Evolutionary conservation across 108 stramenopile genomes (phyloP).

Genomic region (Epipyxis sp.): DNA sequence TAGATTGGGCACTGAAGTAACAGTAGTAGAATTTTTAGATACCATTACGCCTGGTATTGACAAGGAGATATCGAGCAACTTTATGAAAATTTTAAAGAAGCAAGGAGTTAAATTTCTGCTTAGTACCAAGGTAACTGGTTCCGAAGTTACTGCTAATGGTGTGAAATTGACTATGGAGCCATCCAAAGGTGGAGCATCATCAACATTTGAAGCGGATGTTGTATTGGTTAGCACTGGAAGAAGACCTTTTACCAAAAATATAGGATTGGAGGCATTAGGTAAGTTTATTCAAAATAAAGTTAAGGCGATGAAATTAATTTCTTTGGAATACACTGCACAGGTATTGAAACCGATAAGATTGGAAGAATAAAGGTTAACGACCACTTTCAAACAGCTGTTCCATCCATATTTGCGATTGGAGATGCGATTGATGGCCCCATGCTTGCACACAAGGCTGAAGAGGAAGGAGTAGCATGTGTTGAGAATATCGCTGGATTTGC

Average conservation of each 20-base stretch:
- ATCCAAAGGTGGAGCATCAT: slow-evolving; percentile 69
- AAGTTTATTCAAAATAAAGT: too few relatives aligned
- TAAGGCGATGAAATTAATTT: too few relatives aligned
- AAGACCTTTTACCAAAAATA: slow-evolving; percentile 92
- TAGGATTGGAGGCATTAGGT: slow-evolving; percentile 90
- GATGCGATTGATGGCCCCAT: slow-evolving; percentile 99
- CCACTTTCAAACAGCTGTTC: slow-evolving; percentile 90
- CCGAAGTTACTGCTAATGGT: slow-evolving; percentile 2
- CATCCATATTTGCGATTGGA: slow-evolving; percentile 90
- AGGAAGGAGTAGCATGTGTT: slow-evolving; percentile 95
- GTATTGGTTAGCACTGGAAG: slow-evolving; percentile 98
- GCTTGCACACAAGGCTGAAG: slow-evolving; percentile 99
- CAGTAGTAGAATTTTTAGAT: slow-evolving; percentile 98
- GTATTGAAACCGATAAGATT: slow-evolving; percentile 86
- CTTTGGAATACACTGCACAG: too few relatives aligned
- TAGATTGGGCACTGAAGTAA: slow-evolving; percentile 91
- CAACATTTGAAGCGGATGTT: slow-evolving; percentile 72
- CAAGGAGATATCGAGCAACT: slow-evolving; percentile 86
- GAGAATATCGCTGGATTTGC: slow-evolving; percentile 95
- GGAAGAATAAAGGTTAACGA: slow-evolving; percentile 94
- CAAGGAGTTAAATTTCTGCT: slow-evolving; percentile 96
- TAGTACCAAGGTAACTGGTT: slow-evolving; percentile 82
- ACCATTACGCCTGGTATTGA: slow-evolving; percentile 89
- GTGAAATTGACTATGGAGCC: slow-evolving; percentile 75
- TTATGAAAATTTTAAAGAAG: slow-evolving; percentile 90